A percentile compares a stretch with the other conserved stretches of the same genome.
These are phyloP conservation scores for Dactylellina leptospora DNA, from an alignment of 2,329 filamentous ascomycete species.

Conservation along the genomic window DNA sequence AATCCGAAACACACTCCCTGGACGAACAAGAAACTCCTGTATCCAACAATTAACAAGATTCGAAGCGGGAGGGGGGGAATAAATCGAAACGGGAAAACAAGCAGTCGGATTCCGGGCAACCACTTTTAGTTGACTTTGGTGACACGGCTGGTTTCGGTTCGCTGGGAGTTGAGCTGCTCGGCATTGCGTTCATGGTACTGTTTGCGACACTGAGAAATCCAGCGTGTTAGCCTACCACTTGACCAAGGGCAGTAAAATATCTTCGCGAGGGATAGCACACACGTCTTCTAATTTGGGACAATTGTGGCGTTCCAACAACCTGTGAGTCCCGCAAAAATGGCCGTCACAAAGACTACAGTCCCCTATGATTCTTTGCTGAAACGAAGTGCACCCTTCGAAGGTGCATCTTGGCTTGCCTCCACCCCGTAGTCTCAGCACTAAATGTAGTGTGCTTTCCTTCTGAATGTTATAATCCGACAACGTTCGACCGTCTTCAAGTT, in stretches of 20 bases:
- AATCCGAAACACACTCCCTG: too few species aligned
- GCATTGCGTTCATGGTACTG: constrained; percentile 94
- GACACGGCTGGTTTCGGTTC: constrained; percentile 75
- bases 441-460: constrained; percentile 69
- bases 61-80: neutral
- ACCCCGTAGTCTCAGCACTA: constrained; percentile 48
- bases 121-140: constrained; percentile 88
- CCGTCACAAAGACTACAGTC: constrained; percentile 95
- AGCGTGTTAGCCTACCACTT: constrained; percentile 6
- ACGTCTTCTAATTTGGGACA: constrained; percentile 90
- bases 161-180: constrained; percentile 87
- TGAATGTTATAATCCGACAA: constrained; percentile 99
- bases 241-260: neutral
- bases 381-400: constrained; percentile 87
- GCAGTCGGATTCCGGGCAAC: neutral
- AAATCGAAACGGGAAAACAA: neutral
- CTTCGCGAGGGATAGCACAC: constrained; percentile 60
- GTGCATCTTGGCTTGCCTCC: constrained; percentile 70
- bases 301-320: constrained; percentile 91
- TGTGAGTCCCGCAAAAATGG: constrained; percentile 93
- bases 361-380: constrained; percentile 90
- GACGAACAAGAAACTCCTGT: neutral
- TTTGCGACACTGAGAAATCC: constrained; percentile 78
- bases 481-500: constrained; percentile 99
- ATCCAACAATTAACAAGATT: constrained; percentile 41